A percentile compares a stretch with the other conserved stretches of the same genome.
Evolutionary conservation across 129 eudicot species (phyloP).

Genomic region (Pittosporum tobira): DNA sequence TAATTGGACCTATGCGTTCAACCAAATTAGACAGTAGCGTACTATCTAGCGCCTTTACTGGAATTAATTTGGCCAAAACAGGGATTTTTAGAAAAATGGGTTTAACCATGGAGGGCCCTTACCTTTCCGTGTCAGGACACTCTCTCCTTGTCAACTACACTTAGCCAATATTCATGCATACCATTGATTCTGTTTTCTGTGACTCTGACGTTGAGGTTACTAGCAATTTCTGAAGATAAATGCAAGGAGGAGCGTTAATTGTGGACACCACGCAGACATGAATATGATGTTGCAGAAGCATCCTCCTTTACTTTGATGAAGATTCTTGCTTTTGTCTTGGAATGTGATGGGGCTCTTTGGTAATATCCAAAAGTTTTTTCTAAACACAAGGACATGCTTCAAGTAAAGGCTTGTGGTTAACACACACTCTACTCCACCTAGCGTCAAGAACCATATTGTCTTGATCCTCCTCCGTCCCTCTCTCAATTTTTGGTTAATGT

Average conservation of each 20-base stretch:
- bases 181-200: no score
- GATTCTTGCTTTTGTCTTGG: neutral
- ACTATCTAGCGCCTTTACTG: no score
- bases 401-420: conserved; percentile 4
- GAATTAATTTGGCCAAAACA: no score
- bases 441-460: neutral
- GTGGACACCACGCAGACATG: conserved; percentile 1
- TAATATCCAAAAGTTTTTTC: neutral
- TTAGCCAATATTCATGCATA: neutral
- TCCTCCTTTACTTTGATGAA: neutral
- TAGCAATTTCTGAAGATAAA: neutral
- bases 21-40: no score
- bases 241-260: neutral
- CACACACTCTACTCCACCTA: neutral
- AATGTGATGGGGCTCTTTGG: neutral
- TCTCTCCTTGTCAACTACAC: no score
- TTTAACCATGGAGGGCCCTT: no score
- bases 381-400: neutral
- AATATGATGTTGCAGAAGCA: neutral
- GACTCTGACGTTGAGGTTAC: neutral
- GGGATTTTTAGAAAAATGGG: no score
- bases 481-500: neutral
- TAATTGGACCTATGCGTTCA: no score
- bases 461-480: neutral
- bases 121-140: no score